phyloP scores from a whole-genome alignment of 202 grass and related monocot genomes.

The Schoenoplectus triqueter region DNA sequence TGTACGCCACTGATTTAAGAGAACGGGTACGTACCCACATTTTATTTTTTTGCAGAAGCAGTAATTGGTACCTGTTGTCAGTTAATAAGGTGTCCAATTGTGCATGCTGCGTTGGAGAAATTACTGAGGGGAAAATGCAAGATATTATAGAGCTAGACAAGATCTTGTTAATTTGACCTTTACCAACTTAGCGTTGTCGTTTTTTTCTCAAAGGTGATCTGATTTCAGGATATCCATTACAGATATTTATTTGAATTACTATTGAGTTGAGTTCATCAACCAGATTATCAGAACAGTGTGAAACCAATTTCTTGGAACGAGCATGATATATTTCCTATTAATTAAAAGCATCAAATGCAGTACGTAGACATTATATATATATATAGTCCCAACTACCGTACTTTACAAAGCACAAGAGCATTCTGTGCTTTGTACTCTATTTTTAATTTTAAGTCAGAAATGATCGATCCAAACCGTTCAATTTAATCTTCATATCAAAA shows the following conservation, averaged over 20 bases:
- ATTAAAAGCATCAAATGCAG: not conserved
- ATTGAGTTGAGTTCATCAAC: not conserved
- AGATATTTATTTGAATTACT: not conserved
- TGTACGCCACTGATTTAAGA: not conserved
- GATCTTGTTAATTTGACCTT: no score
- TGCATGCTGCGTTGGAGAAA: not conserved
- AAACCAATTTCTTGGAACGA: slow-evolving; percentile 11
- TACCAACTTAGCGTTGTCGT: no score
- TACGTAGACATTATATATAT: not conserved
- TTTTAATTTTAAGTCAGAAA: no score
- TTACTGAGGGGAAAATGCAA: not conserved
- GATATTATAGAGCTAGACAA: no score
- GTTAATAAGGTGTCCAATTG: not conserved
- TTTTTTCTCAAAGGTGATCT: not conserved
- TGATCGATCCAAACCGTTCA: no score
- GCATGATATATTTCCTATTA: not conserved
- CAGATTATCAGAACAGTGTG: not conserved
- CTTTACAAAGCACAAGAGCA: no score
- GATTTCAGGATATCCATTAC: not conserved
- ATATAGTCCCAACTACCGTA: no score
- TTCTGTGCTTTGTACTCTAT: no score
- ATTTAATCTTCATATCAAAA: no score
- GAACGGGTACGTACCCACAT: not conserved
- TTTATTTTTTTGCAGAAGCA: not conserved
- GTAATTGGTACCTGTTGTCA: slow-evolving; percentile 7